Evolutionary conservation across 768 basidiomycete species (phyloP).

Genomic region (Pulveroboletus frians): DNA sequence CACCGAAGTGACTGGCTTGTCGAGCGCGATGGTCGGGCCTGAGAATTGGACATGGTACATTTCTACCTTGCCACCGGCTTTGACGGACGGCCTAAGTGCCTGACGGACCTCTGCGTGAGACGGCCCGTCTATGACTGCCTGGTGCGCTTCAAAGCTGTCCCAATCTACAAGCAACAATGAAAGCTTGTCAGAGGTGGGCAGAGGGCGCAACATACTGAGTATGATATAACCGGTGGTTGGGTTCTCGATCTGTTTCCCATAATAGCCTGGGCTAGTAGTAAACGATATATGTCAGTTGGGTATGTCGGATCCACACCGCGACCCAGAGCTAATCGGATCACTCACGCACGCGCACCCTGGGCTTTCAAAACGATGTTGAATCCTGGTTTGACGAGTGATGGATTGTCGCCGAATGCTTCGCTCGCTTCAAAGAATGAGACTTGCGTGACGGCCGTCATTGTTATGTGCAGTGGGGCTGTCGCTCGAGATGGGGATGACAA

Average conservation of each 20-base stretch:
- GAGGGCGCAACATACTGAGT: conserved; percentile 11
- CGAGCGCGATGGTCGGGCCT: conserved; percentile 10
- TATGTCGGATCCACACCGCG: not conserved
- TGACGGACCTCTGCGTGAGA: conserved; percentile 1
- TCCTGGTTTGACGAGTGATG: not conserved
- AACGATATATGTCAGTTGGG: not conserved
- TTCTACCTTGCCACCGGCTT: not conserved
- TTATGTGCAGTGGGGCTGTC: too few species aligned
- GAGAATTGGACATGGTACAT: conserved; percentile 25
- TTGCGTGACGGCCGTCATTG: conserved; percentile 21
- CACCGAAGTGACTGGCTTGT: conserved; percentile 23
- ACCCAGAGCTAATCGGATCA: not conserved
- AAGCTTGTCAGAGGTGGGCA: not conserved
- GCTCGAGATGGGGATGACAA: too few species aligned
- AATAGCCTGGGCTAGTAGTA: conserved; percentile 16
- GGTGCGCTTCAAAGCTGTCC: conserved; percentile 23
- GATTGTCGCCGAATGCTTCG: conserved; percentile 3
- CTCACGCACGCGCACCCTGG: conserved; percentile 14
- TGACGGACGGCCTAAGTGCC: conserved; percentile 3
- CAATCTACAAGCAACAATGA: conserved; percentile 18
- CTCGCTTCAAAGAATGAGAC: conserved; percentile 17
- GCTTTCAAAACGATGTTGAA: conserved; percentile 7
- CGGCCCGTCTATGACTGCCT: conserved; percentile 1
- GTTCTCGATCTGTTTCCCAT: conserved; percentile 21
- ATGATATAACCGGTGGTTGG: conserved; percentile 10